These are phyloP conservation scores for Plectosphaerella plurivora DNA, from an alignment of 2,329 filamentous ascomycete species.

Conservation along the genomic window DNA sequence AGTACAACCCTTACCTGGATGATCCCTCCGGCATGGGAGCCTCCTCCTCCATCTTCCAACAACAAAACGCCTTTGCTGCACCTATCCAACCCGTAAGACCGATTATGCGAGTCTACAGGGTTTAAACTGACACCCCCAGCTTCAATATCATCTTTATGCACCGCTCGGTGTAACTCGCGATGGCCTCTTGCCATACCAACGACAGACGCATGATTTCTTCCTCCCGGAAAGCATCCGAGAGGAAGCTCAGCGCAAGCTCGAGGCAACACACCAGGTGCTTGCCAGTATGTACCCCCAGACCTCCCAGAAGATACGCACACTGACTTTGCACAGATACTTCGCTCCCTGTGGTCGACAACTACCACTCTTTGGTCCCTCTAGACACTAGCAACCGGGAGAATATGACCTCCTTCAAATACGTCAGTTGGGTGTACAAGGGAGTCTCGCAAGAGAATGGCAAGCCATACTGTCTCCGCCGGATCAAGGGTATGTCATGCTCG, in stretches of 20 bases:
- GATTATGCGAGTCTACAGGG: background rate
- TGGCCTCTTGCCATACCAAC: constrained; percentile 79
- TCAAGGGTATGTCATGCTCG: constrained; percentile 57
- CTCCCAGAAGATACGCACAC: background rate
- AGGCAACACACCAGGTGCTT: constrained; percentile 79
- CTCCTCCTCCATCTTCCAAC: constrained; percentile 62
- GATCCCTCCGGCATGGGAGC: constrained; percentile 57
- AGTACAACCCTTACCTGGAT: constrained; percentile 73
- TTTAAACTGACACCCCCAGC: constrained; percentile 34
- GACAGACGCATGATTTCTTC: constrained; percentile 86
- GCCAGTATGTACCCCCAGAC: constrained; percentile 54
- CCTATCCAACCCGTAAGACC: constrained; percentile 55
- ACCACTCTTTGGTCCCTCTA: constrained; percentile 86
- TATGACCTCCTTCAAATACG: constrained; percentile 75
- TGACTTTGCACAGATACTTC: constrained; percentile 41
- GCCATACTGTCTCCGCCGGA: constrained; percentile 78
- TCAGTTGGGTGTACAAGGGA: constrained; percentile 94
- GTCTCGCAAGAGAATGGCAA: constrained; percentile 83
- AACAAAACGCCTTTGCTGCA: constrained; percentile 46
- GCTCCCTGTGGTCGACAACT: constrained; percentile 77
- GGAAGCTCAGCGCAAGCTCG: constrained; percentile 82
- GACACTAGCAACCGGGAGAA: constrained; percentile 79
- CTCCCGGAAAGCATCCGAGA: constrained; percentile 81
- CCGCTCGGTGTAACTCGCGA: constrained; percentile 79
- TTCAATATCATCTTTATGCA: constrained; percentile 91